These are phyloP conservation scores for Musa schizocarpa DNA, from an alignment of 176 grass and related monocot species.

Conservation along the genomic window DNA sequence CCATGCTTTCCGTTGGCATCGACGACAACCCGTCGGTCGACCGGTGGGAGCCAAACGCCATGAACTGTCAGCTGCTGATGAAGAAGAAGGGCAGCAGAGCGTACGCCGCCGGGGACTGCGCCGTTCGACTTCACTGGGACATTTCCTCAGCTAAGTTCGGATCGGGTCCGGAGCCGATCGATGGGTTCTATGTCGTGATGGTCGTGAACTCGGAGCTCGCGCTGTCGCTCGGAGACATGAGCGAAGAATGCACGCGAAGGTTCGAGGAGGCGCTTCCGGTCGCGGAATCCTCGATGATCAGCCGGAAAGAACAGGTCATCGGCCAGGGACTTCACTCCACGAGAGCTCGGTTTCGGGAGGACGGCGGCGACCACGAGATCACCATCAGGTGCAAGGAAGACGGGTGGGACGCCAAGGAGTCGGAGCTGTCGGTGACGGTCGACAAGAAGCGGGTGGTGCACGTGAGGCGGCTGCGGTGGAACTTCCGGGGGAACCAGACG, in stretches of 20 bases:
- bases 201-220: constrained; percentile 51
- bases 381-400: constrained; percentile 40
- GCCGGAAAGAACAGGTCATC: constrained; percentile 55
- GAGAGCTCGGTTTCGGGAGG: constrained; percentile 45
- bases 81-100: constrained; percentile 45
- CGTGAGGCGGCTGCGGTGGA: constrained; percentile 46
- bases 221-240: constrained; percentile 57
- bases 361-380: constrained; percentile 71
- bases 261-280: constrained; percentile 42
- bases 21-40: constrained; percentile 13
- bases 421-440: constrained; percentile 56
- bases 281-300: constrained; percentile 25
- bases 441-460: constrained; percentile 70
- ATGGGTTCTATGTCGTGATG: constrained; percentile 61
- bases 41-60: not conserved
- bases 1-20: constrained; percentile 34
- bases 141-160: constrained; percentile 40
- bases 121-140: constrained; percentile 74
- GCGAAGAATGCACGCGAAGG: constrained; percentile 48
- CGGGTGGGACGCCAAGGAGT: constrained; percentile 17
- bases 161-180: constrained; percentile 37
- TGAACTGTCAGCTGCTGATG: constrained; percentile 28
- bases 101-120: not conserved
- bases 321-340: constrained; percentile 33
- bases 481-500: constrained; percentile 87